phyloP scores from a whole-genome alignment of 495 filamentous ascomycete genomes.

The Neurospora terricola region DNA sequence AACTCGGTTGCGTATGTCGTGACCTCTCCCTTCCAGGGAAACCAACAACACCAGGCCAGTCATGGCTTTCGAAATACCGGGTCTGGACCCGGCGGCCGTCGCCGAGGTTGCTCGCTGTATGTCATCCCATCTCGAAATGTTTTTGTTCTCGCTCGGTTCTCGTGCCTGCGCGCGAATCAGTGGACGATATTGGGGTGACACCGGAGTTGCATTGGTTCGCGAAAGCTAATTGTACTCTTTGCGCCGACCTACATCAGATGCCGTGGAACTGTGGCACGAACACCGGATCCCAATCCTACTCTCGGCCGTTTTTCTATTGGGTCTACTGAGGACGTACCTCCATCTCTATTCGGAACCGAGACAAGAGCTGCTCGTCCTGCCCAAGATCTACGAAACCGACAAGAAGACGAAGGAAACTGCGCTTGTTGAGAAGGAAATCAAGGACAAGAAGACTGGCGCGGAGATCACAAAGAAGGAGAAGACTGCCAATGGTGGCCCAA shows the following conservation, averaged over 20 bases:
- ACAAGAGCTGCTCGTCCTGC: slow-evolving; percentile 12
- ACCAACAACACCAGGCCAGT: neutral
- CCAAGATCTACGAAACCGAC: slow-evolving; percentile 17
- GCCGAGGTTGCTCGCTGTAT: neutral
- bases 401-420: slow-evolving; percentile 8
- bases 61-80: neutral
- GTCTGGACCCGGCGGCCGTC: neutral
- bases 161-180: neutral
- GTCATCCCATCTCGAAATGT: neutral
- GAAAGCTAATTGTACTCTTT: neutral
- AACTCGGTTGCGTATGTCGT: neutral
- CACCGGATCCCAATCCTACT: slow-evolving; percentile 43
- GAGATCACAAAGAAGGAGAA: slow-evolving; percentile 5
- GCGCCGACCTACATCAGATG: slow-evolving; percentile 22
- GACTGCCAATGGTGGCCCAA: slow-evolving; percentile 21
- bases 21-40: neutral
- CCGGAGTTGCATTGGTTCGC: neutral
- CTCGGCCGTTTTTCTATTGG: slow-evolving; percentile 26
- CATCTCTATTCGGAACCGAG: slow-evolving; percentile 18
- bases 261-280: slow-evolving; percentile 45
- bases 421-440: neutral
- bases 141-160: neutral
- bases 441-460: neutral
- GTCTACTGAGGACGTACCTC: slow-evolving; percentile 31
- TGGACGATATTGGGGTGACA: neutral